phyloP scores from a whole-genome alignment of 345 rosid species.

The Eucalyptus shirleyi region DNA sequence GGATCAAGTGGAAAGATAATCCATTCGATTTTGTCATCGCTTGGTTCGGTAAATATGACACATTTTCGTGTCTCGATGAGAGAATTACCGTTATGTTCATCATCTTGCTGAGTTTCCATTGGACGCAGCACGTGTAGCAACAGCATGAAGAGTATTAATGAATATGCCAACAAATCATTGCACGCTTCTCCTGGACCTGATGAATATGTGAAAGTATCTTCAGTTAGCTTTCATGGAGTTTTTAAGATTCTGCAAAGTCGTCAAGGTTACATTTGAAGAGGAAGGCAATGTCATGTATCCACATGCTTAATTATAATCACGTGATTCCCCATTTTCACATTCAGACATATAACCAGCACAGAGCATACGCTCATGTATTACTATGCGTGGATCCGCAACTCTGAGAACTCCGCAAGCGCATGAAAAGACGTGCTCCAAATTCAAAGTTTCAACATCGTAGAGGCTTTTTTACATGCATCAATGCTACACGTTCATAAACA shows the following conservation, averaged over 20 bases:
- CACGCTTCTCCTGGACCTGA: conserved; percentile 95
- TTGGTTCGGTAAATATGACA: not conserved
- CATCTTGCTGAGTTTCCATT: conserved; percentile 81
- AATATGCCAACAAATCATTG: conserved; percentile 88
- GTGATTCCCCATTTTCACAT: not conserved
- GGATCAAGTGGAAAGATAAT: not conserved
- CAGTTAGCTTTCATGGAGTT: not conserved
- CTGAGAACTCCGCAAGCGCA: not conserved
- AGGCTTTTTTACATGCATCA: not conserved
- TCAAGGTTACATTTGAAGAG: not conserved
- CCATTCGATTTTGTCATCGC: not conserved
- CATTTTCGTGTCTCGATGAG: not conserved
- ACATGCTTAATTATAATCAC: not conserved
- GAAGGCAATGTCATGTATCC: not conserved
- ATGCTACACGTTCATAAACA: not conserved
- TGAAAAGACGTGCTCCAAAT: not conserved
- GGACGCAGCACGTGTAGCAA: conserved; percentile 91
- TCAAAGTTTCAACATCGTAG: not conserved
- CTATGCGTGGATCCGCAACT: not conserved
- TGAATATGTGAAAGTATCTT: not conserved
- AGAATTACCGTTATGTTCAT: conserved; percentile 68
- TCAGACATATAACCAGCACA: not conserved
- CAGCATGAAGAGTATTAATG: conserved; percentile 91
- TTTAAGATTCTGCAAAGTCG: not conserved
- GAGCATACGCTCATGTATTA: not conserved